Base-by-base conservation (phyloP, 768 basidiomycete genomes). In the Calvatia gigantea region DNA sequence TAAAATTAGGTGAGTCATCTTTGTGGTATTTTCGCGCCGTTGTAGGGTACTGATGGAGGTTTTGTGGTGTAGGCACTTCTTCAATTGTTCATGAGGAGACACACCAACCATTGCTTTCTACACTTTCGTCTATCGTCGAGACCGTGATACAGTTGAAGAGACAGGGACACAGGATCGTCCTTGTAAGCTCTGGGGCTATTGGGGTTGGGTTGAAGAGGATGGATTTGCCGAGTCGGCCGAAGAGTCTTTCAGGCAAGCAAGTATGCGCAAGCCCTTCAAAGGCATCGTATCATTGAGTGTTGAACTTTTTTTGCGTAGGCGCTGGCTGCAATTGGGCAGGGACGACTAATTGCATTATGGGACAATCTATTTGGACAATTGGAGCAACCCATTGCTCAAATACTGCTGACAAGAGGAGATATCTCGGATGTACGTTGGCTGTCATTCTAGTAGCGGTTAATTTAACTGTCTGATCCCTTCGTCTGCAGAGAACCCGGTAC, bases 171-270 rank as follows among this genome's bases (percentile, higher is more conserved):
- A 89, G 94, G 64, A 91, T 98, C 51, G 91, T 98, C 3, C 83
- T 99, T 9, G 94, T 97, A 57, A 94, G 90, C 64, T 97, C 94
- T 19, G 97, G 97, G 1, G 97, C 97, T n/a, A 98, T 98, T 56
- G 97, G 88, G 0, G 92, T 98, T 15, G 97, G 97, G 0, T 69
- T 98, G 58, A 87, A 94, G 67, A 80, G 94, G 37, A 98, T 99
- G 97, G 79, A 85, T 32, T 71, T 97, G 58, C 77, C 85, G 11
- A 85, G 81, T 50, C 77, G 82, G 51, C 92, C 94, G 2, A 96
- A 95, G 63, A 87, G 80, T 58, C 72, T 99, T 19, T 86, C 89
- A 2, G 91, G 91, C 48, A 97, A 95, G 72, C 95, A 98, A 82
- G 94, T 89, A 62, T 60, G 83, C 70, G 41, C 6, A 23, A 21